Percentiles rank a stretch among this genome's conserved stretches.
These are phyloP conservation scores for Suillus discolor DNA, from an alignment of 768 basidiomycete species.

Conservation along the genomic window DNA sequence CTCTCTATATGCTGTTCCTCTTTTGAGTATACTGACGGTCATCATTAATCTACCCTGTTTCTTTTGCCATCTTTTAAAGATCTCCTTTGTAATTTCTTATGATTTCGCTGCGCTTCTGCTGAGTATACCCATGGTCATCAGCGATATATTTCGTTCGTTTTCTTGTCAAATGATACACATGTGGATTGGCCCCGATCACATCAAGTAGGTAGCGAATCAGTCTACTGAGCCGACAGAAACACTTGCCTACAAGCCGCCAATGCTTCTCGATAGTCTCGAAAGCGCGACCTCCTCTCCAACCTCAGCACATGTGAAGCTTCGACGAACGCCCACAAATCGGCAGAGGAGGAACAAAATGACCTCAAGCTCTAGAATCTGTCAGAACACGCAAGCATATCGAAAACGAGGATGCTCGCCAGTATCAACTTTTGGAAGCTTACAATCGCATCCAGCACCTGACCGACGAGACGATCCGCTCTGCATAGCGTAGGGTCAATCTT, in stretches of 20 bases:
- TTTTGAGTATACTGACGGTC: too few relatives aligned
- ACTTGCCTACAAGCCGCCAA: conserved; percentile 93
- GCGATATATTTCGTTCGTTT: too few relatives aligned
- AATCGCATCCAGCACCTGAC: conserved; percentile 93
- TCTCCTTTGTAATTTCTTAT: too few relatives aligned
- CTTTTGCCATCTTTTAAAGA: too few relatives aligned
- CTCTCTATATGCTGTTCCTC: too few relatives aligned
- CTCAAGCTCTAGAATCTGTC: too few relatives aligned
- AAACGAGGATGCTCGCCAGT: conserved; percentile 54
- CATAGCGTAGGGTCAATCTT: conserved; percentile 96
- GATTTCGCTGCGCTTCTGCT: too few relatives aligned
- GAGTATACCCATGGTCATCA: too few relatives aligned
- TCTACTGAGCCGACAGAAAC: background rate
- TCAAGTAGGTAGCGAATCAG: conserved; percentile 5
- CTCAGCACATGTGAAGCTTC: conserved; percentile 97
- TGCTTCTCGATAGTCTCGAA: conserved; percentile 94
- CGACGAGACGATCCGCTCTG: conserved; percentile 94
- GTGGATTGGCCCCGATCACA: background rate
- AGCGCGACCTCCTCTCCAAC: conserved; percentile 96
- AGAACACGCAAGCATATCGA: too few relatives aligned
- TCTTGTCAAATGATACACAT: background rate
- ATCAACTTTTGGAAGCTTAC: conserved; percentile 95
- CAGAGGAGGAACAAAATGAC: too few relatives aligned
- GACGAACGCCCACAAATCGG: too few relatives aligned
- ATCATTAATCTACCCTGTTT: too few relatives aligned